Conservation (phyloP, 1,284 basidiomycete genomes). For the Apiotrichum brassicae region DNA sequence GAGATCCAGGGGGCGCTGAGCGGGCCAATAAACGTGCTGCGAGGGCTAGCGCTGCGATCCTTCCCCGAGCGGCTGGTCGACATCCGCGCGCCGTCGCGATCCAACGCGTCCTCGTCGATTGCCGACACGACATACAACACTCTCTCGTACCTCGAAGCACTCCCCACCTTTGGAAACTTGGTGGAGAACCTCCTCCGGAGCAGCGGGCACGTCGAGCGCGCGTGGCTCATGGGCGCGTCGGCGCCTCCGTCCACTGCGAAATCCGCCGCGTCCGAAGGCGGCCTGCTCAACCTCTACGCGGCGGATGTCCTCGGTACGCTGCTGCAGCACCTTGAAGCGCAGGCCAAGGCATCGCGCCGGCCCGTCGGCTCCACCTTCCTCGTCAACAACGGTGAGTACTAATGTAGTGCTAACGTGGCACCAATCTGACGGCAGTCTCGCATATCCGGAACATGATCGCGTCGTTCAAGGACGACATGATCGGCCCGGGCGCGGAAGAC, state of each 20-base stretch:
- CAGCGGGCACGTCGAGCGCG: constrained; percentile 39
- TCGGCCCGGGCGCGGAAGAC: constrained; percentile 43
- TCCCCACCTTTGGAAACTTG: constrained; percentile 33
- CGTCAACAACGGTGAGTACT: constrained; percentile 44
- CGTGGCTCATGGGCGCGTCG: constrained; percentile 48
- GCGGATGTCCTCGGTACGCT: constrained; percentile 45
- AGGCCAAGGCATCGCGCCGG: constrained; percentile 31
- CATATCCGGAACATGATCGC: constrained; percentile 43
- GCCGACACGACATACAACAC: constrained; percentile 39
- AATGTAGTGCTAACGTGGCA: background rate
- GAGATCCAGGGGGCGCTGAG: constrained; percentile 22
- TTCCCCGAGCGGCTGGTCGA: constrained; percentile 46
- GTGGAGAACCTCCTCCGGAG: constrained; percentile 35
- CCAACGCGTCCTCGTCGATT: constrained; percentile 19
- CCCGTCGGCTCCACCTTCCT: constrained; percentile 38
- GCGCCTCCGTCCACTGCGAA: constrained; percentile 32
- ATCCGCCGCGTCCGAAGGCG: constrained; percentile 37
- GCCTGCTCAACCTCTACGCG: constrained; percentile 42
- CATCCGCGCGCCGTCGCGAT: constrained; percentile 27
- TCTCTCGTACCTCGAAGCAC: constrained; percentile 40
- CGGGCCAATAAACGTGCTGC: constrained; percentile 23
- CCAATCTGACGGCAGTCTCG: constrained; percentile 39
- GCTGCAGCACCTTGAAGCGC: constrained; percentile 30
- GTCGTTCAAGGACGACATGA: constrained; percentile 39
- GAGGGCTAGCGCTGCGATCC: constrained; percentile 32